phyloP scores from a whole-genome alignment of 179 eudicot species.

The Pouteria campechiana region DNA sequence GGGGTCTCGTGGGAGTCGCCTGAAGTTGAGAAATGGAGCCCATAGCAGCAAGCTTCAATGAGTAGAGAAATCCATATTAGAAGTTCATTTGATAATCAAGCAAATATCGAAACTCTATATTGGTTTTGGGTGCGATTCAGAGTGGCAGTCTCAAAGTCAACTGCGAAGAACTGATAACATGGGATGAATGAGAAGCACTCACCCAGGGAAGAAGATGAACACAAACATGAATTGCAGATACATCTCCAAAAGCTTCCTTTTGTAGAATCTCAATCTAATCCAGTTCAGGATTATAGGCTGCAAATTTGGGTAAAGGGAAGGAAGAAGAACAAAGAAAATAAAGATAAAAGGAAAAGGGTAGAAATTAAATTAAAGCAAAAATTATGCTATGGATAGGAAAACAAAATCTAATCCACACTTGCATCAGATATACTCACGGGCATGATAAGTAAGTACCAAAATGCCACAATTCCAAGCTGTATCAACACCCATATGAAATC shows the following conservation, averaged over 20 bases:
- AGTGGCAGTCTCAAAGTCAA: too few relatives aligned
- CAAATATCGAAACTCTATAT: neutral
- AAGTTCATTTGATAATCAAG: neutral
- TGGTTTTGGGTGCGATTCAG: too few relatives aligned
- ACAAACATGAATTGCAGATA: slow-evolving; percentile 76
- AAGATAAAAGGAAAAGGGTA: neutral
- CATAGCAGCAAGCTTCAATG: slow-evolving; percentile 66
- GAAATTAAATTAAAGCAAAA: neutral
- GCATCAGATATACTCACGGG: slow-evolving; percentile 28
- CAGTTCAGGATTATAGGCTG: slow-evolving; percentile 85
- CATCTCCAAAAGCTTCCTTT: slow-evolving; percentile 59
- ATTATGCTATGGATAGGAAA: neutral
- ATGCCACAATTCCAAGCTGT: slow-evolving; percentile 41
- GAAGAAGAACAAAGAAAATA: neutral
- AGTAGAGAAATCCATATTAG: neutral
- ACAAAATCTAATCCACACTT: neutral
- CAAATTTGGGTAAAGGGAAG: slow-evolving; percentile 5
- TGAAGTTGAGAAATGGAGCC: slow-evolving; percentile 92
- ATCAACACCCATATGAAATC: slow-evolving; percentile 32
- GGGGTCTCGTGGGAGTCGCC: slow-evolving; percentile 82
- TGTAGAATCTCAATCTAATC: slow-evolving; percentile 78
- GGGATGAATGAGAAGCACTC: slow-evolving; percentile 7
- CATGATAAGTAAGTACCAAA: slow-evolving; percentile 48
- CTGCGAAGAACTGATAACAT: neutral
- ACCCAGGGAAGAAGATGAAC: slow-evolving; percentile 89